A percentile compares a stretch with the other conserved stretches of the same genome.
Evolutionary conservation across 495 filamentous ascomycete species (phyloP).

Genomic region (Clohesyomyces aquaticus): DNA sequence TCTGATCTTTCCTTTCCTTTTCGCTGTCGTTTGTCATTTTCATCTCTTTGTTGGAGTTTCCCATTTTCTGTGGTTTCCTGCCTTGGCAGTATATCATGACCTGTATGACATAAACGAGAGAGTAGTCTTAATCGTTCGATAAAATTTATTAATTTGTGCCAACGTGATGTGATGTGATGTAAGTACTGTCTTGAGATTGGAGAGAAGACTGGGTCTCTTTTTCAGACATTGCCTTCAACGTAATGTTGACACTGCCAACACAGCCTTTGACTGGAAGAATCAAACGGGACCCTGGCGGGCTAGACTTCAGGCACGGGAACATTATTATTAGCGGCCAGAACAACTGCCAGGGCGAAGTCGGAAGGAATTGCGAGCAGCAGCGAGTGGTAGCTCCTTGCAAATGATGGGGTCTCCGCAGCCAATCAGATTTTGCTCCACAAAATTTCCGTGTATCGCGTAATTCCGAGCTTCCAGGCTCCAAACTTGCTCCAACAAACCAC

Average conservation of each 20-base stretch:
- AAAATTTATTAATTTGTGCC: neutral
- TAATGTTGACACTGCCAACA: no score
- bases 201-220: neutral
- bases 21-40: constrained; percentile 11
- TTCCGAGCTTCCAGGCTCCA: neutral
- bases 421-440: neutral
- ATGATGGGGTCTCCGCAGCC: neutral
- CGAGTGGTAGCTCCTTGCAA: no score
- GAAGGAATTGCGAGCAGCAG: no score
- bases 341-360: no score
- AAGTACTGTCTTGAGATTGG: neutral
- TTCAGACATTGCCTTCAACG: neutral
- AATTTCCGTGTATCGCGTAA: neutral
- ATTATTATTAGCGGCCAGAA: no score
- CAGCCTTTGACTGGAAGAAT: no score
- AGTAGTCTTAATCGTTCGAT: constrained; percentile 35
- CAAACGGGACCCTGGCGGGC: no score
- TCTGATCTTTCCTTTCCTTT: constrained; percentile 9
- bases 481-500: neutral
- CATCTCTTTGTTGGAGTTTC: neutral
- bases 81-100: constrained; percentile 17
- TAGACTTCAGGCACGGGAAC: no score
- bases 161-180: neutral
- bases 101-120: constrained; percentile 36
- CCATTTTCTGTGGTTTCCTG: neutral